A percentile compares a stretch with the other conserved stretches of the same genome.
Conservation (phyloP, 495 filamentous ascomycete species). For the Neurospora sp. region DNA sequence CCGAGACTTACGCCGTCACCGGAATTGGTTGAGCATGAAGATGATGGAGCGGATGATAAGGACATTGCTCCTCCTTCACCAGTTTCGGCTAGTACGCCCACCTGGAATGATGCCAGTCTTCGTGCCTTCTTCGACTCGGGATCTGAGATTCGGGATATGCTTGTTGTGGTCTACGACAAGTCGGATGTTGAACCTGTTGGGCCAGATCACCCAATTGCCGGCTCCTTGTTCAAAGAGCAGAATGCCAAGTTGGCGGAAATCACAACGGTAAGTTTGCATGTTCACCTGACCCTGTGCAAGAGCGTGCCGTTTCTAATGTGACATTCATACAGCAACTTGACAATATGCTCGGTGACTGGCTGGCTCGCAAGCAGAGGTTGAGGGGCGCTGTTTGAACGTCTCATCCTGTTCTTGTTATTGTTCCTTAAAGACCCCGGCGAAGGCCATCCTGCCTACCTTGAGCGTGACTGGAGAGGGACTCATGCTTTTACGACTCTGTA, state of each 20-base stretch:
- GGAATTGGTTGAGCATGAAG: slow-evolving; percentile 47
- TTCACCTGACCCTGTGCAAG: slow-evolving; percentile 1
- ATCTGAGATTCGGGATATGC: slow-evolving; percentile 81
- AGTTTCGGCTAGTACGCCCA: slow-evolving; percentile 30
- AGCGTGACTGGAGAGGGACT: not conserved
- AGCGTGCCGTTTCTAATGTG: slow-evolving; percentile 13
- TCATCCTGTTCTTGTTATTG: not conserved
- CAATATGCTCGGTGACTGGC: slow-evolving; percentile 74
- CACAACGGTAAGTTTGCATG: slow-evolving; percentile 46
- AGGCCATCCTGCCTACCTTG: not conserved
- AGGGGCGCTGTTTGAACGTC: slow-evolving; percentile 29
- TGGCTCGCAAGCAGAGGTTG: slow-evolving; percentile 53
- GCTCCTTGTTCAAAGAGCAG: slow-evolving; percentile 73
- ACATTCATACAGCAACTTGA: slow-evolving; percentile 52
- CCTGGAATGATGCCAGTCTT: slow-evolving; percentile 80
- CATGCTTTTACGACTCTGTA: not conserved
- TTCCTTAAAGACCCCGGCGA: not conserved
- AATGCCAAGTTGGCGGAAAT: slow-evolving; percentile 74
- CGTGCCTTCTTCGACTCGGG: slow-evolving; percentile 86
- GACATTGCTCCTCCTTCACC: slow-evolving; percentile 36
- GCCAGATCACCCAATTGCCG: slow-evolving; percentile 74
- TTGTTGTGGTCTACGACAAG: slow-evolving; percentile 87
- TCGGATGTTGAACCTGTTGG: slow-evolving; percentile 64
- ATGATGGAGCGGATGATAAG: slow-evolving; percentile 30
- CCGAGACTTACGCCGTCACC: slow-evolving; percentile 59